Percentiles rank a stretch among this genome's conserved stretches.
phyloP scores from a whole-genome alignment of 495 filamentous ascomycete genomes.

The Penicillium chermesinum region DNA sequence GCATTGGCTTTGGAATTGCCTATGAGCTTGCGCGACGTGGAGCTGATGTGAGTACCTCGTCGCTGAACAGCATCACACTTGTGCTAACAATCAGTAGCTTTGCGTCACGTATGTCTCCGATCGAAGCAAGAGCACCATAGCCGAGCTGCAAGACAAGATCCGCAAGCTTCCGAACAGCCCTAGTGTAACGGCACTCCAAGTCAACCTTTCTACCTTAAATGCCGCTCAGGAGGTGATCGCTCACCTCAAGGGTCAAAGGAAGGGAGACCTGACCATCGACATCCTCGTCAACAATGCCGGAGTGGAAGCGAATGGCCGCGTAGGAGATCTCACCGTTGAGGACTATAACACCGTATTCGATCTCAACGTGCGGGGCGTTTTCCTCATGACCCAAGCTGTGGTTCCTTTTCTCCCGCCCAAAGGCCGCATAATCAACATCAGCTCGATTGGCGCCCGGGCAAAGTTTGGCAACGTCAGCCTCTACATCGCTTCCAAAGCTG shows the following conservation, averaged over 20 bases:
- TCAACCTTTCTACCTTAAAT: neutral
- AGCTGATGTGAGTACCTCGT: neutral
- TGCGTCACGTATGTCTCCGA: neutral
- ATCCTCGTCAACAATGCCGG: constrained; percentile 8
- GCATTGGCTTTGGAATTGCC: neutral
- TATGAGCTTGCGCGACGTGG: neutral
- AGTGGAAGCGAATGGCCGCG: neutral
- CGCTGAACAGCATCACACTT: neutral
- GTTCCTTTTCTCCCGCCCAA: constrained; percentile 29
- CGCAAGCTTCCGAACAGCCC: neutral
- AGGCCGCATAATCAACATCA: constrained; percentile 4
- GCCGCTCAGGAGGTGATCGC: neutral
- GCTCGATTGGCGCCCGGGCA: constrained; percentile 40
- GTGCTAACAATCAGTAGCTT: neutral
- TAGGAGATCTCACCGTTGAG: constrained; percentile 7
- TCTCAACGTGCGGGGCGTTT: constrained; percentile 59
- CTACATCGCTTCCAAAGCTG: constrained; percentile 42
- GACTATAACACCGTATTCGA: constrained; percentile 10
- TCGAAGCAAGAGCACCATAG: neutral
- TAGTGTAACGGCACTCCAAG: neutral
- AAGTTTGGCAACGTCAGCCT: constrained; percentile 31
- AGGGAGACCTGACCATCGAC: constrained; percentile 1
- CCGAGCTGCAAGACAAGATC: constrained; percentile 4
- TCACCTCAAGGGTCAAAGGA: neutral
- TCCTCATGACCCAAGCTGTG: constrained; percentile 57